phyloP scores from a whole-genome alignment of 805 yeast genomes.

The Wickerhamomyces alni region DNA sequence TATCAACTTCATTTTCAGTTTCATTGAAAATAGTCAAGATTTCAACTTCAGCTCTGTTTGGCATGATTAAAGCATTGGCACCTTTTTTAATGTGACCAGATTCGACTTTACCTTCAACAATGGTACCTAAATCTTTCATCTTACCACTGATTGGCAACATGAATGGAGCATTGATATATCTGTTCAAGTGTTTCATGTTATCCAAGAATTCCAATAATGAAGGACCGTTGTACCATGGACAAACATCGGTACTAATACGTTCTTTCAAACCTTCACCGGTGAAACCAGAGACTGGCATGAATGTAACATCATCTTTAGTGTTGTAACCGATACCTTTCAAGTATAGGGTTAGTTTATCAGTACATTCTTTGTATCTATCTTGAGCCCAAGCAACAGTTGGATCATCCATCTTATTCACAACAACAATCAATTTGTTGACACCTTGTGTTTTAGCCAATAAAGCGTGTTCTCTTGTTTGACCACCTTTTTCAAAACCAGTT shows the following conservation, averaged over 20 bases:
- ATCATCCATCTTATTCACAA: conserved; percentile 98
- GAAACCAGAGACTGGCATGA: conserved; percentile 98
- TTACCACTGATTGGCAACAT: conserved; percentile 95
- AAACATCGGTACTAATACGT: conserved; percentile 58
- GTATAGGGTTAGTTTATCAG: conserved; percentile 67
- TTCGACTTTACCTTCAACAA: conserved; percentile 97
- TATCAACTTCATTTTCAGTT: conserved; percentile 88
- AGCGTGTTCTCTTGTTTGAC: conserved; percentile 98
- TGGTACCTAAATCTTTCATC: conserved; percentile 95
- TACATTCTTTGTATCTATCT: conserved; percentile 95
- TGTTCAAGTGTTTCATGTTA: conserved; percentile 68
- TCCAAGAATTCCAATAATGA: conserved; percentile 87
- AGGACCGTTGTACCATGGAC: conserved; percentile 96
- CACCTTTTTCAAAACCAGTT: conserved; percentile 98
- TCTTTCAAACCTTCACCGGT: conserved; percentile 97
- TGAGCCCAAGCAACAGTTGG: conserved; percentile 94
- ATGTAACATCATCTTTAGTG: conserved; percentile 73
- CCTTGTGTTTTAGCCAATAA: conserved; percentile 97
- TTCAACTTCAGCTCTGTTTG: conserved; percentile 79
- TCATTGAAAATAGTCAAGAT: conserved; percentile 86
- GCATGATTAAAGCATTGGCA: conserved; percentile 77
- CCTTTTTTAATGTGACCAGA: conserved; percentile 89
- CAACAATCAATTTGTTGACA: conserved; percentile 88
- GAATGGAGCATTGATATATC: conserved; percentile 91
- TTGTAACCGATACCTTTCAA: conserved; percentile 87